phyloP scores from a whole-genome alignment of 1,139 yeast genomes.

The Komagataea norvegica region DNA sequence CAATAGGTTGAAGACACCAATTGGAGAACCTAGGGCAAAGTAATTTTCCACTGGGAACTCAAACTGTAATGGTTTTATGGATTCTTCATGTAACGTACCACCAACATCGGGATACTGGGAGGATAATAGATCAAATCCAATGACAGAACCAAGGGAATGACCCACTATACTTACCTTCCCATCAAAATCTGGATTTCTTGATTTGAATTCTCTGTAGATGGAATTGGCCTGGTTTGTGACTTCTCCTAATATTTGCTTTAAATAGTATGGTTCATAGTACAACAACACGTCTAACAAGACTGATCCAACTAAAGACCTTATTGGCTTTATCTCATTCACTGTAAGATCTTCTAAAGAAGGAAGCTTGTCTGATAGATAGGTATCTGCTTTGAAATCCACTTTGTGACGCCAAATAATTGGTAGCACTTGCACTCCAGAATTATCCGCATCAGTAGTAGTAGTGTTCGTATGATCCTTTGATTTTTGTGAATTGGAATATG shows the following conservation, averaged over 20 bases:
- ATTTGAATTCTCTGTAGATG: conserved; percentile 53
- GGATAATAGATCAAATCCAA: conserved; percentile 71
- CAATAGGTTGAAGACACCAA: conserved; percentile 76
- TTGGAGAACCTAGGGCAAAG: conserved; percentile 85
- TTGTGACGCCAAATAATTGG: conserved; percentile 79
- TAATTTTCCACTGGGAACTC: conserved; percentile 69
- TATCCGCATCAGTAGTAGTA: conserved; percentile 20
- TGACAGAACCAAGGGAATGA: conserved; percentile 88
- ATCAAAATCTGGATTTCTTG: conserved; percentile 66
- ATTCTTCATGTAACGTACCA: conserved; percentile 5
- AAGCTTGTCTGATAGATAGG: conserved; percentile 33
- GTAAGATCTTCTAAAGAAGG: conserved; percentile 73
- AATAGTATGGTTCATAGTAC: conserved; percentile 75
- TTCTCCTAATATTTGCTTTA: conserved; percentile 54
- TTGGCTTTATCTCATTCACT: conserved; percentile 72
- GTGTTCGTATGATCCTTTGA: conserved; percentile 32
- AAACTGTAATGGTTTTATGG: conserved; percentile 34
- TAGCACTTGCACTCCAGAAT: conserved; percentile 66
- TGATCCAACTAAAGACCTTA: conserved; percentile 77
- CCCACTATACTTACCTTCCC: conserved; percentile 84
- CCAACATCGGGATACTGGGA: neutral
- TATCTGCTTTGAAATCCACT: conserved; percentile 45
- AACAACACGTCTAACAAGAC: conserved; percentile 80
- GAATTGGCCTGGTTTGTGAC: conserved; percentile 70
- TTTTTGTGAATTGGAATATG: conserved; percentile 42